Percentiles rank a stretch among this genome's conserved stretches.
Conservation (phyloP, 2,329 filamentous ascomycete species). For the Colletotrichum eremochloae region DNA sequence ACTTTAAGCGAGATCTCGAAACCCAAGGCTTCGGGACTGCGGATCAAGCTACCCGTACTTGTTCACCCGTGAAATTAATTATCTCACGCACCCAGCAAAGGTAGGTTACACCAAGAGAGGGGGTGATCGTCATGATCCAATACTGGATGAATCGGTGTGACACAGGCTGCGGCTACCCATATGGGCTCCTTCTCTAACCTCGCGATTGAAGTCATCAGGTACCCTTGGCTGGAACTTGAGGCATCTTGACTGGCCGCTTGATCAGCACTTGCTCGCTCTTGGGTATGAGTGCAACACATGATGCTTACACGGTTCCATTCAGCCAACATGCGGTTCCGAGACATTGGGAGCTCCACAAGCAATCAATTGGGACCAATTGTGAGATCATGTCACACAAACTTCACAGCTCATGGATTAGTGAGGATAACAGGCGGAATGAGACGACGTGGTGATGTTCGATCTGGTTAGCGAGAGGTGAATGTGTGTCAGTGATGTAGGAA, state of each 20-base stretch:
- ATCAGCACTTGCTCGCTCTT: too few species aligned
- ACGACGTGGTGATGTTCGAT: constrained; percentile 18
- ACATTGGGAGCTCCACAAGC: constrained; percentile 30
- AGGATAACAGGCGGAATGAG: not conserved
- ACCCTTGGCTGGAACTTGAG: not conserved
- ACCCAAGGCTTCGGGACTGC: constrained; percentile 18
- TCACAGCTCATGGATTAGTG: not conserved
- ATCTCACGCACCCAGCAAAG: not conserved
- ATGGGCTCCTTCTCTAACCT: constrained; percentile 17
- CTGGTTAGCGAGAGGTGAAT: constrained; percentile 37
- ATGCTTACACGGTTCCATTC: not conserved
- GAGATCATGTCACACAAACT: constrained; percentile 20
- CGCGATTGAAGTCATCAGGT: not conserved
- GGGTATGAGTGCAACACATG: not conserved
- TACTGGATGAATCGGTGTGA: constrained; percentile 32
- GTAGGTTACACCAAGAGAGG: constrained; percentile 8
- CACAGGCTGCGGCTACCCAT: constrained; percentile 22
- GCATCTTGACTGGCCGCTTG: constrained; percentile 5
- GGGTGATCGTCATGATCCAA: constrained; percentile 31
- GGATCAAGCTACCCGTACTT: not conserved
- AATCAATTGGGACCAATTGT: constrained; percentile 10
- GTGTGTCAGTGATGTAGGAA: constrained; percentile 20
- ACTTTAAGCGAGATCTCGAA: constrained; percentile 22
- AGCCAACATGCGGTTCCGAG: constrained; percentile 38
- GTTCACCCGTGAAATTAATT: constrained; percentile 32